phyloP scores from a whole-genome alignment of 2,329 filamentous ascomycete genomes.

The Colletotrichum euphorbiae region DNA sequence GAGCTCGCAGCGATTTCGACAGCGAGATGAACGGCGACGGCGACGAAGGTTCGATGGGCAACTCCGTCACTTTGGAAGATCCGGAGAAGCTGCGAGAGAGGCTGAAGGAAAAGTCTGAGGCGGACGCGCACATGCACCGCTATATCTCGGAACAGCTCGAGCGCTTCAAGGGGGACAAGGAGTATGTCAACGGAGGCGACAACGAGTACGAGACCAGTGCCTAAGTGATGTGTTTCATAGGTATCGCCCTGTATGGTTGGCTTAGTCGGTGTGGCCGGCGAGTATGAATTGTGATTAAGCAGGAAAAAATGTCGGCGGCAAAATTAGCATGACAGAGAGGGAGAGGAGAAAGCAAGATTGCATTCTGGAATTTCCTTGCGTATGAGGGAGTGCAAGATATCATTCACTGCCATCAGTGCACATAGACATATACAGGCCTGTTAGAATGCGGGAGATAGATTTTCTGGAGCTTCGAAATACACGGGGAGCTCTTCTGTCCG shows the following conservation, averaged over 20 bases:
- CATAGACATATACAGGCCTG: constrained; percentile 31
- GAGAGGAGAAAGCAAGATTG: background rate
- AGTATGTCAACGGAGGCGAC: constrained; percentile 46
- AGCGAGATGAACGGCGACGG: constrained; percentile 60
- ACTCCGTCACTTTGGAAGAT: constrained; percentile 33
- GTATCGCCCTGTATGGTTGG: constrained; percentile 9
- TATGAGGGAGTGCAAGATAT: background rate
- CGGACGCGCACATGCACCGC: constrained; percentile 78
- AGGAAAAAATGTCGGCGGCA: background rate
- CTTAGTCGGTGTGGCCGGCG: background rate
- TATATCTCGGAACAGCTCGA: constrained; percentile 87
- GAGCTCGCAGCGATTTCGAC: constrained; percentile 83
- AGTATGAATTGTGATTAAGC: background rate
- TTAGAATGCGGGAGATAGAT: constrained; percentile 30
- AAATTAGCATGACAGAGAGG: background rate
- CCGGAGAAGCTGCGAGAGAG: constrained; percentile 60
- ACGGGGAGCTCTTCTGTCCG: background rate
- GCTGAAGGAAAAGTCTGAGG: constrained; percentile 62
- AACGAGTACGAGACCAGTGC: constrained; percentile 61
- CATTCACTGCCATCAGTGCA: constrained; percentile 22
- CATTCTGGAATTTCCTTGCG: constrained; percentile 19
- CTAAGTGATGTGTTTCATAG: constrained; percentile 7
- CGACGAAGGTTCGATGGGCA: constrained; percentile 47
- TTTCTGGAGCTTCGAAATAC: constrained; percentile 5
- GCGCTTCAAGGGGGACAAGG: constrained; percentile 64